Percentiles rank a stretch among this genome's conserved stretches.
These are phyloP conservation scores for Sporothrix protearum DNA, from an alignment of 2,329 filamentous ascomycete species.

Conservation along the genomic window DNA sequence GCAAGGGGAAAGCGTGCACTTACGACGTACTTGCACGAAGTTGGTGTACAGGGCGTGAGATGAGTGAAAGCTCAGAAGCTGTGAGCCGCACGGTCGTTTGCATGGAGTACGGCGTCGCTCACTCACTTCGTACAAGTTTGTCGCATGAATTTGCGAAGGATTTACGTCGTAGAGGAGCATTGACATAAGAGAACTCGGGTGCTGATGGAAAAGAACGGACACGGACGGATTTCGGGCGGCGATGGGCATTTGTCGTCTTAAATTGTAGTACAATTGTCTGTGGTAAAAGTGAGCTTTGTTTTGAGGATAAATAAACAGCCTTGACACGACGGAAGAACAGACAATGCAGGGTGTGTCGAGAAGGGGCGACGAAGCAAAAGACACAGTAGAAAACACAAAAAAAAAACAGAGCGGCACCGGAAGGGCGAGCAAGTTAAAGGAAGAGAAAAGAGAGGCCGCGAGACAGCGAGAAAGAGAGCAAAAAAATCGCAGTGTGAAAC, in stretches of 20 bases:
- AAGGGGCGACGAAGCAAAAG: not conserved
- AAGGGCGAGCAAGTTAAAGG: not conserved
- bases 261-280: not conserved
- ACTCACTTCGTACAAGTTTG: too few species aligned
- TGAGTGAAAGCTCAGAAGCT: not conserved
- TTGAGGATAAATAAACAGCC: conserved; percentile 1
- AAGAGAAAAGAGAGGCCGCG: not conserved
- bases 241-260: not conserved
- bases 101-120: too few species aligned
- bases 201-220: not conserved
- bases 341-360: not conserved
- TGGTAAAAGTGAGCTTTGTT: not conserved
- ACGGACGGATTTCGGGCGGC: not conserved
- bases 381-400: not conserved
- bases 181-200: not conserved
- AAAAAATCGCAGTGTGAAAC: conserved; percentile 7
- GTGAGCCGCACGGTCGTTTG: not conserved
- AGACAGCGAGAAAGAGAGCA: not conserved
- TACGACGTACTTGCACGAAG: not conserved
- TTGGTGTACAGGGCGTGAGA: conserved; percentile 2
- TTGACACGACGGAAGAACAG: not conserved
- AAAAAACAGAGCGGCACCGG: not conserved
- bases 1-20: conserved; percentile 2
- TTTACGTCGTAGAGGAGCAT: not conserved
- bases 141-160: too few species aligned